Base-by-base conservation (phyloP, 768 basidiomycete species). In the Xerocomellus amylosporus region DNA sequence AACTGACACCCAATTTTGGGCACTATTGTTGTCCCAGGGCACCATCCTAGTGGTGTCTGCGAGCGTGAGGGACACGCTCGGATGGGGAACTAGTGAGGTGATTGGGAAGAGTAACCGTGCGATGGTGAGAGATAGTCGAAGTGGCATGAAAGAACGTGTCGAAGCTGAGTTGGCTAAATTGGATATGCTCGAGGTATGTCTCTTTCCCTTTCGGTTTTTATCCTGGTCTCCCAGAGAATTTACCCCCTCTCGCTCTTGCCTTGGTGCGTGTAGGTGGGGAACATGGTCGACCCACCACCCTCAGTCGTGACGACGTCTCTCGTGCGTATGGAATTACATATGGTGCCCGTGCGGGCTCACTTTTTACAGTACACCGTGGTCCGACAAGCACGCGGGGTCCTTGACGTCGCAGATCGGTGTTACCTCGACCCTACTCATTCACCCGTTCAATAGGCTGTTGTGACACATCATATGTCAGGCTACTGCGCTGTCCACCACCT, bases 11-110 rank as follows among this genome's bases (percentile, higher is more conserved):
- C n/a, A 80, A 61, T 80, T 82, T 52, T 88, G 87, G 85, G 80
- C 10, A 68, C 75, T 73, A 51, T 82, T 37, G 73, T 77, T 56
- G 55, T 68, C 7, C 49, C 73, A 53, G 75, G 79, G 67, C 7
- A 77, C 80, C 4, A 74, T 87, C 48, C 67, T 86, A 15, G 75
- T 78, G 24, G 77, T 79, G 1, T 80, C 82, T 8, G 64, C 70
- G 2, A 80, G 75, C 4, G 75, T 83, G 46, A 68, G 75, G 58
- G 83, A 88, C 62, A 75, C 93, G 10, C 78, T 93, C 4, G 90
- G 86, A 8, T 87, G 81, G 80, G 71, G 74, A 37, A 67, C 73
- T 4, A 74, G 73, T 10, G 85, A 86, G 49, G 61, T 85, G 12
- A 68, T 84, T 20, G 85, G 86, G 7, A 70, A 73, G 58, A 69